phyloP scores from a whole-genome alignment of 2,329 filamentous ascomycete genomes.

The Eurotiales sp. region DNA sequence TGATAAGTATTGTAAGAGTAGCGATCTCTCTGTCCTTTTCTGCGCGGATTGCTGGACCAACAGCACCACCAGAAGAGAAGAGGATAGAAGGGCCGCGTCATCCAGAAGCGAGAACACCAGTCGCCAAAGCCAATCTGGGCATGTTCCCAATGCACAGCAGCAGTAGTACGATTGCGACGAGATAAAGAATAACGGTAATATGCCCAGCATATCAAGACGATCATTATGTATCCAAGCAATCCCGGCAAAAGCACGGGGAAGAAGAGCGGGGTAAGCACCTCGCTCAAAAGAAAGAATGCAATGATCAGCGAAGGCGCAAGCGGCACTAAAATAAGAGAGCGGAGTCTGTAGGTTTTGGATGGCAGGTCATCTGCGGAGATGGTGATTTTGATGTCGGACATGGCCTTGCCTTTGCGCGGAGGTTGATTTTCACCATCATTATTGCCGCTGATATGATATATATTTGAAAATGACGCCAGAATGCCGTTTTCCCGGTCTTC shows the following conservation, averaged over 20 bases:
- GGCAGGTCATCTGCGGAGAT: background rate
- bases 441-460: too few species aligned
- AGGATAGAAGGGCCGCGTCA: conserved; percentile 4
- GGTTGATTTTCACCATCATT: too few species aligned
- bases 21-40: background rate
- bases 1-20: background rate
- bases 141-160: background rate
- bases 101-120: conserved; percentile 10
- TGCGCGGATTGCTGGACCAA: background rate
- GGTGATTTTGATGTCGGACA: background rate
- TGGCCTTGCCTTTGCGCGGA: background rate
- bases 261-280: background rate
- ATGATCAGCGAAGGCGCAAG: conserved; percentile 9
- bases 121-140: background rate
- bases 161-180: background rate
- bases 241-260: background rate
- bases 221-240: background rate
- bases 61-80: background rate
- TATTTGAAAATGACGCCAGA: conserved; percentile 2
- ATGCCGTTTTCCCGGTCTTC: background rate
- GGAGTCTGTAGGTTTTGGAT: conserved; percentile 3
- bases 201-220: conserved; percentile 3
- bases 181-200: background rate
- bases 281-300: background rate
- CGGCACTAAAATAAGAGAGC: conserved; percentile 1